phyloP scores from a whole-genome alignment of 768 basidiomycete genomes.

The Phylloporus sp. region DNA sequence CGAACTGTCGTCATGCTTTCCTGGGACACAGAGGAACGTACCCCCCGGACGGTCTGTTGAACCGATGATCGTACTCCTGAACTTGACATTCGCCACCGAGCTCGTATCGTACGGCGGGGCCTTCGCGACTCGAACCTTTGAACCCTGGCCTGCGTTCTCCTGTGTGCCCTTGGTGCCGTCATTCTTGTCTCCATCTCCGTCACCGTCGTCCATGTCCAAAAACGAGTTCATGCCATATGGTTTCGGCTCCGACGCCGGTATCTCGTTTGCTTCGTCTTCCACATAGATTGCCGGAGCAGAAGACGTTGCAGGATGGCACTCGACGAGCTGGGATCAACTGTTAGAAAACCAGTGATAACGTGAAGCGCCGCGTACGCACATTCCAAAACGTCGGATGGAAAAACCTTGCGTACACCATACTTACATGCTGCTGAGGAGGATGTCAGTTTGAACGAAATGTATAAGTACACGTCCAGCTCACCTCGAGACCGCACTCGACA shows the following conservation, averaged over 20 bases:
- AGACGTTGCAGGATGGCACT: conserved; percentile 16
- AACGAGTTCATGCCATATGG: conserved; percentile 13
- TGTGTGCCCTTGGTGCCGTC: background rate
- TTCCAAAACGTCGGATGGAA: conserved; percentile 25
- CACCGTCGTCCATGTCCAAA: conserved; percentile 10
- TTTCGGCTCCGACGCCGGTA: conserved; percentile 1
- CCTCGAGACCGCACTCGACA: conserved; percentile 12
- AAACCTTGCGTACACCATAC: conserved; percentile 20
- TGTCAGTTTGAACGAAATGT: background rate
- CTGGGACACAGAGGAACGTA: conserved; percentile 15
- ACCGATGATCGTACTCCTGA: conserved; percentile 16
- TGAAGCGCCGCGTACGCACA: background rate
- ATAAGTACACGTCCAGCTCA: background rate
- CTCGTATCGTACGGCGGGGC: conserved; percentile 16
- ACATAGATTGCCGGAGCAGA: conserved; percentile 19
- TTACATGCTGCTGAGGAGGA: conserved; percentile 7
- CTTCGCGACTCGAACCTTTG: background rate
- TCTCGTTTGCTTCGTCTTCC: conserved; percentile 14
- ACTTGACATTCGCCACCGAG: background rate
- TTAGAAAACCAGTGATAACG: background rate
- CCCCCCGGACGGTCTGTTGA: conserved; percentile 4
- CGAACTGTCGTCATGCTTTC: background rate
- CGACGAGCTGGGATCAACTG: conserved; percentile 6
- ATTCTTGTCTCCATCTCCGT: background rate
- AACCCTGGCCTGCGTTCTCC: background rate